phyloP scores from a whole-genome alignment of 805 yeast genomes.

The Cyberlindnera galapagoensis region DNA sequence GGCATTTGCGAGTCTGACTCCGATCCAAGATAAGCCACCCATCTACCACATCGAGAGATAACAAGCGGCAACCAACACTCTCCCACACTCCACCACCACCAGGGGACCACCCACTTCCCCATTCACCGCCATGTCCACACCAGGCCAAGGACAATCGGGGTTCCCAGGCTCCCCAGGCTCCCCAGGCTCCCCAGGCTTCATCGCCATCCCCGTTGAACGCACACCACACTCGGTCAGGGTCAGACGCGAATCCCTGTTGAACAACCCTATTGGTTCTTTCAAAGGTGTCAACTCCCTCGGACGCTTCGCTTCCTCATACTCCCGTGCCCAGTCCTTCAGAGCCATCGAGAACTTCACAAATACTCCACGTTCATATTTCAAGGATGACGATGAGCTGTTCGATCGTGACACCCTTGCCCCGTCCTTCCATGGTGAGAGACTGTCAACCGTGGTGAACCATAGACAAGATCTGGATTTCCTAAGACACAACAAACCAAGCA shows the following conservation, averaged over 20 bases:
- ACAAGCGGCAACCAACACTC: background rate
- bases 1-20: too few relatives aligned
- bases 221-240: slow-evolving; percentile 16
- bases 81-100: background rate
- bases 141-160: background rate
- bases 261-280: slow-evolving; percentile 50
- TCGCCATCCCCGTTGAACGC: slow-evolving; percentile 15
- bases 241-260: slow-evolving; percentile 34
- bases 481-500: slow-evolving; percentile 16
- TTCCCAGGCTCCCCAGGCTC: slow-evolving; percentile 4
- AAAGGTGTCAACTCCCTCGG: slow-evolving; percentile 63
- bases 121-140: background rate
- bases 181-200: slow-evolving; percentile 8
- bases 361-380: slow-evolving; percentile 54
- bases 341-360: slow-evolving; percentile 39
- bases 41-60: too few relatives aligned
- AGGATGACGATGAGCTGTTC: slow-evolving; percentile 53
- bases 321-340: slow-evolving; percentile 71
- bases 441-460: slow-evolving; percentile 44
- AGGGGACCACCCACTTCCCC: background rate
- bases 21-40: too few relatives aligned
- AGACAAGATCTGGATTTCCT: slow-evolving; percentile 28
- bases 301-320: slow-evolving; percentile 72
- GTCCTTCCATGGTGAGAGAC: slow-evolving; percentile 52
- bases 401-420: slow-evolving; percentile 70